Base-by-base conservation (phyloP, 2,329 filamentous ascomycete species). In the Scytalidium sp. region DNA sequence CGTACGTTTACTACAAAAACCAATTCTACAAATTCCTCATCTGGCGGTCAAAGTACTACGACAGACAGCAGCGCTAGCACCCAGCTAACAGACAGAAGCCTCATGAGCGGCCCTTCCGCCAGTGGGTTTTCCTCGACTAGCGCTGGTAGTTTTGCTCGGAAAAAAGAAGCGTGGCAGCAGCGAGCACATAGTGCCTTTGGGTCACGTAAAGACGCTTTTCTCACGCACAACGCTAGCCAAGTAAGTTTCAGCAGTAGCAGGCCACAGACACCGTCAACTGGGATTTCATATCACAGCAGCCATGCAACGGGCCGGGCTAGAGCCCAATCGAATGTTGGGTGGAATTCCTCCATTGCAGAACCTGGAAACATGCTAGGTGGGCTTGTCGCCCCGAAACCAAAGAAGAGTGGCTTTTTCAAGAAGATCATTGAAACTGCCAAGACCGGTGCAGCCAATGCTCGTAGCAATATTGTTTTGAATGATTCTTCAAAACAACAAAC, bases 361-460 rank as follows among this genome's bases (percentile, higher is more conserved):
- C 87, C 92, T 43, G 78, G 79, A 0, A 80, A 84, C 36, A 80
- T 87, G 1, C 76, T 97, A 5, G 93, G 93, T 39, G 92, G 93
- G 0, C 78, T 97, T 8, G 76, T 84, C 6, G 74, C 78, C 52
- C 91, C 91, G 0, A 88, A 92, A 69, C 77, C 84, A 1, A 90
- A 89, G 55, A 94, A 90, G 67, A 85, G 86, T 54, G 93, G 90
- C 44, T 96, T 97, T 63, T 94, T 97, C 76, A 94, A 93, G 69
- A 95, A 96, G 64, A 93, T 97, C 60, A 83, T 97, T 23, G 92
- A 96, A 57, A 90, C 90, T 2, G 93, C 92, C 15, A 97, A 96
- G 72, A 97, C 93, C 0, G 90, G 91, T 25, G 92, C 95, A 27
- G 93, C 93, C 2, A 96, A 85, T 64, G 90, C 89, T 47, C 83